phyloP scores from a whole-genome alignment of 257 asterid species.

The Eucommia ulmoides region DNA sequence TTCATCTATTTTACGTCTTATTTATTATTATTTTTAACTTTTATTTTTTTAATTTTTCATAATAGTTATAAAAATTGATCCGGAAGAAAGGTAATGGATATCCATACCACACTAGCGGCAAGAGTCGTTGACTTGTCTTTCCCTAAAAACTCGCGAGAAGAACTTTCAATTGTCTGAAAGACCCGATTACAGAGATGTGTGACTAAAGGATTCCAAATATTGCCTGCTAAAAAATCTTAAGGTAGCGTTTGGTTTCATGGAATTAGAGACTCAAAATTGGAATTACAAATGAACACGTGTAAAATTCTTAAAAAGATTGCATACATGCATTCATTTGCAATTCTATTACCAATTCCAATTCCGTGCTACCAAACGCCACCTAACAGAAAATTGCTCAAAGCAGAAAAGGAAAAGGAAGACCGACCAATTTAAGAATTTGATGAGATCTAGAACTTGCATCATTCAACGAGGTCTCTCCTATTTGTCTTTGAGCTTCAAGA shows the following conservation, averaged over 20 bases:
- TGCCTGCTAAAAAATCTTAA: too few relatives aligned
- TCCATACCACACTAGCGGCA: constrained; percentile 91
- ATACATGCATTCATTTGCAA: too few relatives aligned
- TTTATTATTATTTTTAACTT: too few relatives aligned
- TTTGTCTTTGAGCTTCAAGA: constrained; percentile 68
- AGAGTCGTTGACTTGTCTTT: constrained; percentile 94
- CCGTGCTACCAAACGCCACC: background rate
- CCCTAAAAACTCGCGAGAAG: constrained; percentile 94
- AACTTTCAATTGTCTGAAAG: constrained; percentile 95
- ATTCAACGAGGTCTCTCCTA: constrained; percentile 87
- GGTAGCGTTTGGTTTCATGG: too few relatives aligned
- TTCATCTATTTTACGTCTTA: too few relatives aligned
- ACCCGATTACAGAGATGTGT: too few relatives aligned
- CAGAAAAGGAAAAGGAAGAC: constrained; percentile 12
- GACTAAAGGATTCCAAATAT: too few relatives aligned
- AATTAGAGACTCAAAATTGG: too few relatives aligned
- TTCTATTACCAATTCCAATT: too few relatives aligned
- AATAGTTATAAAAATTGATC: background rate
- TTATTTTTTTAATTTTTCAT: too few relatives aligned
- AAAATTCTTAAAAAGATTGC: too few relatives aligned
- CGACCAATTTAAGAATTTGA: constrained; percentile 96
- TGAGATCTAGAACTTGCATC: constrained; percentile 98
- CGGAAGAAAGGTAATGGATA: constrained; percentile 4
- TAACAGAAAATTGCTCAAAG: constrained; percentile 1
- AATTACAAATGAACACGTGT: too few relatives aligned